Evolutionary conservation across 2,329 filamentous ascomycete species (phyloP).

Genomic region (Gaeumannomyces tritici): DNA sequence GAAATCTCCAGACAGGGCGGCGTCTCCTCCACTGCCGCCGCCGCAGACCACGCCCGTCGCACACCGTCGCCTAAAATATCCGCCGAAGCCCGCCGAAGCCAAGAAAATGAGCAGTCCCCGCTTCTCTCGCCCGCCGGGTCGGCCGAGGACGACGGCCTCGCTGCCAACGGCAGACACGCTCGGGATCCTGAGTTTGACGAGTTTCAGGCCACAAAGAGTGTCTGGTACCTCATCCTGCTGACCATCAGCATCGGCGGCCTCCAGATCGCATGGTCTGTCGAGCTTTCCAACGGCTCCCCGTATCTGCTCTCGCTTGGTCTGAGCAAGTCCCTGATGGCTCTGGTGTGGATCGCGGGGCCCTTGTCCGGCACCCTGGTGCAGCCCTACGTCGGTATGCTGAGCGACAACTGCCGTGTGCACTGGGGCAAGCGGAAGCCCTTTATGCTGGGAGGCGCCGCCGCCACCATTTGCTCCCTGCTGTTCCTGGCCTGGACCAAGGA

Average conservation of each 20-base stretch:
- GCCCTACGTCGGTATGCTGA: conserved; percentile 73
- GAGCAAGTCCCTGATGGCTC: conserved; percentile 72
- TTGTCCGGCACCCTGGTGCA: conserved; percentile 71
- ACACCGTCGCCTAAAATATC: conserved; percentile 7
- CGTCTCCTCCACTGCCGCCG: conserved; percentile 17
- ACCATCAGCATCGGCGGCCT: conserved; percentile 81
- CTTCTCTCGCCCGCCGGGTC: conserved; percentile 30
- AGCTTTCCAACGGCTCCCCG: conserved; percentile 85
- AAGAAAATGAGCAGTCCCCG: conserved; percentile 36
- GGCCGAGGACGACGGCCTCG: conserved; percentile 24
- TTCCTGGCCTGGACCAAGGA: conserved; percentile 67
- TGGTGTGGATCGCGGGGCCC: conserved; percentile 79
- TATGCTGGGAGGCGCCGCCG: conserved; percentile 60
- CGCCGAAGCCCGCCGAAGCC: conserved; percentile 12
- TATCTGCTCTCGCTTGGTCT: conserved; percentile 72
- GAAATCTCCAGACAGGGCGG: conserved; percentile 13
- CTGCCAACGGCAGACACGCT: conserved; percentile 14
- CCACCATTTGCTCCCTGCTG: conserved; percentile 59
- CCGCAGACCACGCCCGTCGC: conserved; percentile 5
- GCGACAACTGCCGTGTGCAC: conserved; percentile 63
- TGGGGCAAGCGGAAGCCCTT: conserved; percentile 79
- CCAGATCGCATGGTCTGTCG: conserved; percentile 93
- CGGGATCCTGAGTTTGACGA: conserved; percentile 31
- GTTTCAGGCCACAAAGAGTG: conserved; percentile 62
- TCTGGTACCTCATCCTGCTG: conserved; percentile 77